Percentiles rank a stretch among this genome's conserved stretches.
phyloP scores from a whole-genome alignment of 108 stramenopile genomes.

The Schizochytrium sp. region DNA sequence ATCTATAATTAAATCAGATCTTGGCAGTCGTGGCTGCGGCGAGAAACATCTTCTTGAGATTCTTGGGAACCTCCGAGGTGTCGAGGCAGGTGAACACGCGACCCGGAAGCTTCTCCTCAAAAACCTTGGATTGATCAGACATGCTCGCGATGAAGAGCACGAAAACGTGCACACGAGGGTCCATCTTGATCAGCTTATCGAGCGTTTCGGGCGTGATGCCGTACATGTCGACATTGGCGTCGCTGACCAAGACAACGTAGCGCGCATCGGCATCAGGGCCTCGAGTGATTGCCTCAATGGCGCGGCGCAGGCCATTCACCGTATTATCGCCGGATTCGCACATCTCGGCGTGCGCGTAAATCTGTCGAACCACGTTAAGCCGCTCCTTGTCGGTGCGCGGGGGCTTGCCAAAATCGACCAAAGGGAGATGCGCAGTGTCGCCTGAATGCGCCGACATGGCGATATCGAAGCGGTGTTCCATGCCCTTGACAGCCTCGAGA shows the following conservation, averaged over 20 bases:
- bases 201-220: conserved; percentile 39
- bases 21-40: background rate
- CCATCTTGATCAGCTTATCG: background rate
- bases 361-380: conserved; percentile 59
- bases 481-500: conserved; percentile 64
- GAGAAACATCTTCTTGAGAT: conserved; percentile 2
- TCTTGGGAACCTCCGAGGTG: background rate
- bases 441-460: conserved; percentile 69
- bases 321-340: conserved; percentile 69
- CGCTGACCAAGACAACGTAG: conserved; percentile 60
- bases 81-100: background rate
- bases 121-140: conserved; percentile 1
- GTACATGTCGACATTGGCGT: conserved; percentile 73
- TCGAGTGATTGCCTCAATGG: conserved; percentile 28
- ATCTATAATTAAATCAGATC: background rate
- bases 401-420: conserved; percentile 22
- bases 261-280: conserved; percentile 1
- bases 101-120: conserved; percentile 13
- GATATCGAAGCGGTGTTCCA: conserved; percentile 37
- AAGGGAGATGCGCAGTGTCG: background rate
- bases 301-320: conserved; percentile 59
- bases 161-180: background rate
- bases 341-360: conserved; percentile 77
- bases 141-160: conserved; percentile 21
- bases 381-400: conserved; percentile 50